Evolutionary conservation across 768 basidiomycete genomes (phyloP).

Genomic region (Podaxis sp.): DNA sequence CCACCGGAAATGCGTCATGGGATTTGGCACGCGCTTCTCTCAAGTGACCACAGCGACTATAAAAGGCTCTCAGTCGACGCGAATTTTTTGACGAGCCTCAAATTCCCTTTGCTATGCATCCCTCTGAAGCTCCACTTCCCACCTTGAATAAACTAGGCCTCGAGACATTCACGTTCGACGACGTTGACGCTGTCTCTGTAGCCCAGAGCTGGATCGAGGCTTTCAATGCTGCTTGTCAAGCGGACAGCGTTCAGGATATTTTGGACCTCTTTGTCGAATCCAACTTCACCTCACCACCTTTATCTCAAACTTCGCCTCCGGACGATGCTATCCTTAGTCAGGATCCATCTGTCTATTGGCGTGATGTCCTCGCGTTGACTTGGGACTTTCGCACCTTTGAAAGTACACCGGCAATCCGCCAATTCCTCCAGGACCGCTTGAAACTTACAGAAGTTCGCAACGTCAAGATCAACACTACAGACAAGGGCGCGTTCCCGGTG

Average conservation of each 20-base stretch:
- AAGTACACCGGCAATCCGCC: conserved; percentile 34
- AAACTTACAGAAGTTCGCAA: conserved; percentile 20
- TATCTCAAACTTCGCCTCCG: conserved; percentile 8
- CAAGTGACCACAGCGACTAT: not conserved
- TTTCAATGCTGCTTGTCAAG: conserved; percentile 31
- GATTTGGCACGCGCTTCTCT: not conserved
- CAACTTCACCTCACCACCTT: conserved; percentile 18
- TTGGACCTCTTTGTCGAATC: conserved; percentile 33
- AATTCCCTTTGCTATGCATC: conserved; percentile 13
- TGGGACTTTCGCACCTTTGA: conserved; percentile 64
- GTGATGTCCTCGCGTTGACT: conserved; percentile 60
- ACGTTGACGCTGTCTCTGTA: conserved; percentile 34
- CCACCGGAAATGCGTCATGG: not conserved
- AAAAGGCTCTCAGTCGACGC: not conserved
- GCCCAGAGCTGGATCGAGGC: conserved; percentile 40
- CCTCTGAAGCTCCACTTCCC: conserved; percentile 26
- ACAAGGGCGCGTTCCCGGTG: conserved; percentile 17
- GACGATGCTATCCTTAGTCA: conserved; percentile 13
- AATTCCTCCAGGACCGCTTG: conserved; percentile 51
- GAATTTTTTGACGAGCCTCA: not conserved
- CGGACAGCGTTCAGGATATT: conserved; percentile 33
- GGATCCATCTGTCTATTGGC: conserved; percentile 42
- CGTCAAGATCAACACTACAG: conserved; percentile 23
- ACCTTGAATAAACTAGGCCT: conserved; percentile 28
- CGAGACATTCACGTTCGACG: conserved; percentile 23